These are phyloP conservation scores for Amanita pseudoporphyria DNA, from an alignment of 768 basidiomycete genomes.

Conservation along the genomic window DNA sequence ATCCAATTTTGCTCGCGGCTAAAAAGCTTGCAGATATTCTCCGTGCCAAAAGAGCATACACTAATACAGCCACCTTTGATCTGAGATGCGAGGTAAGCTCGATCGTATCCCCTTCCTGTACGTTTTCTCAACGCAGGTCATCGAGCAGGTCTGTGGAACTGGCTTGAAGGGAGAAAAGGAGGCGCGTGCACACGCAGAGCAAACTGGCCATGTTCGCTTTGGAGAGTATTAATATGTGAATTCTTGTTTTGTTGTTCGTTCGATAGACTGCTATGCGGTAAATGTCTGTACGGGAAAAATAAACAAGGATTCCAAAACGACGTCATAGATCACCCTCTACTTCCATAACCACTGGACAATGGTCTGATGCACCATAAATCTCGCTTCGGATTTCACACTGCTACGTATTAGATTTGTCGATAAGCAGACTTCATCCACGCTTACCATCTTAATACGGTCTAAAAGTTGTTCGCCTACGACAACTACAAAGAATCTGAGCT, in stretches of 20 bases:
- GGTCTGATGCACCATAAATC: slow-evolving; percentile 84
- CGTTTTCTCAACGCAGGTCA: not conserved
- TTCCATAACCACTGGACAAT: slow-evolving; percentile 75
- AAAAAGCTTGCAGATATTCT: slow-evolving; percentile 63
- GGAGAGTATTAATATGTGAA: slow-evolving; percentile 62
- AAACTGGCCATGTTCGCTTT: slow-evolving; percentile 79
- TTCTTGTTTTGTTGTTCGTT: not conserved
- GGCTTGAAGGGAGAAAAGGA: slow-evolving; percentile 93
- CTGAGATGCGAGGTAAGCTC: slow-evolving; percentile 70
- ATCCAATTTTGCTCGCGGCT: slow-evolving; percentile 54
- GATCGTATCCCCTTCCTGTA: slow-evolving; percentile 2
- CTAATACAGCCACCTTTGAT: slow-evolving; percentile 89
- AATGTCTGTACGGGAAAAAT: too few relatives aligned
- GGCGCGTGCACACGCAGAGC: slow-evolving; percentile 77
- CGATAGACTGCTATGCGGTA: too few relatives aligned
- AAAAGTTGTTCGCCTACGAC: slow-evolving; percentile 64
- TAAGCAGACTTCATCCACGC: slow-evolving; percentile 3
- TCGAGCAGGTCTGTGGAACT: slow-evolving; percentile 58
- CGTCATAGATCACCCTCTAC: slow-evolving; percentile 36
- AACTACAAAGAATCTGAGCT: slow-evolving; percentile 31
- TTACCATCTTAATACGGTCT: slow-evolving; percentile 51
- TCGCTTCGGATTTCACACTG: slow-evolving; percentile 79
- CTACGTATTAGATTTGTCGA: not conserved
- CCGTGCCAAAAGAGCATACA: slow-evolving; percentile 73
- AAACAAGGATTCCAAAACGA: too few relatives aligned